Conservation (phyloP, 2,329 filamentous ascomycete genomes). For the Pseudogymnoascus sp. region DNA sequence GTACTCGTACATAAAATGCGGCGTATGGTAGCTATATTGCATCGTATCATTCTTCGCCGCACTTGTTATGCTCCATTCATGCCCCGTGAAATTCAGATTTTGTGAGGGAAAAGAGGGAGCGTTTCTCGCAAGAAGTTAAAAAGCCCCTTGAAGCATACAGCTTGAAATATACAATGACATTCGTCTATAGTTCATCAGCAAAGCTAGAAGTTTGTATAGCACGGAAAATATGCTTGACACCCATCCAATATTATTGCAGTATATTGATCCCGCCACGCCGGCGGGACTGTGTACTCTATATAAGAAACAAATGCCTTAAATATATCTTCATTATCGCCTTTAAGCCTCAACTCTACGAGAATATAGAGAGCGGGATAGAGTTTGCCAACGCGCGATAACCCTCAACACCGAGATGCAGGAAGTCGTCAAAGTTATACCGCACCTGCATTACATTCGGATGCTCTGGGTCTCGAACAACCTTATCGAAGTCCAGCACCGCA, state of each 20-base stretch:
- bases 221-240: neutral
- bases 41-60: neutral
- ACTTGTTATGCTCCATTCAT: neutral
- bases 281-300: neutral
- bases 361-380: conserved; percentile 44
- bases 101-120: neutral
- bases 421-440: conserved; percentile 49
- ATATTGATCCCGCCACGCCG: neutral
- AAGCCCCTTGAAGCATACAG: neutral
- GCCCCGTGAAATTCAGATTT: neutral
- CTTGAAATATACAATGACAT: neutral
- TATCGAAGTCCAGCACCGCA: conserved; percentile 54
- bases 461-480: conserved; percentile 40
- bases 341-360: conserved; percentile 26
- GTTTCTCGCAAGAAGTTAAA: too few species aligned
- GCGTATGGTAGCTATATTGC: too few species aligned
- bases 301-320: too few species aligned
- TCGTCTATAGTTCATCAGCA: neutral
- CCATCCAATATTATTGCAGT: neutral
- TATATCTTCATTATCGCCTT: neutral
- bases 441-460: conserved; percentile 38
- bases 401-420: conserved; percentile 47
- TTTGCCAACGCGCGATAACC: conserved; percentile 50
- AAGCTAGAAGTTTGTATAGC: neutral
- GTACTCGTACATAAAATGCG: neutral